Evolutionary conservation across 371 early-diverging fungal species (phyloP), one percentile per base, ranked within the genome.

Genomic region (Phascolomyces articulosus): DNA sequence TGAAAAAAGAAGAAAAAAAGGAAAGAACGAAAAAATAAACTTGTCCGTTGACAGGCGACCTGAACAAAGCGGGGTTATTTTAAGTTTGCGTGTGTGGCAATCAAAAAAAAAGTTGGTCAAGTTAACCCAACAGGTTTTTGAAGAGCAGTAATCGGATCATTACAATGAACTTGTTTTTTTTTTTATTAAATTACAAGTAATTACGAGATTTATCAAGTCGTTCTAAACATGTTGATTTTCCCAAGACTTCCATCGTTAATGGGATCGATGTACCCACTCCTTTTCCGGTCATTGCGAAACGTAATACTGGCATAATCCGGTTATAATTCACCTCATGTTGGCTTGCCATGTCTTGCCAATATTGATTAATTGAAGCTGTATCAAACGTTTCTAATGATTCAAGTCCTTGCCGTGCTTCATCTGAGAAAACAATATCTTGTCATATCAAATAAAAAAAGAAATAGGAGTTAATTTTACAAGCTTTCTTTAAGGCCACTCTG

Each of bases 201-300:
- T 51, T n/a, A 59, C 40, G 40, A 1, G 63, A 55, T 21, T 40
- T 55, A 6, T 27, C 31, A 20, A 71, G 51, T 62, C 72, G 27
- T 16, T 70, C 67, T 9, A 82, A 28, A 40, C 82, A 82, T 40
- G 72, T 68, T 13, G 70, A 40, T 51, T 78, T 71, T 4, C 89
- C 89, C 21, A 90, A 74, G 0, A 79, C 74, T 51, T 75, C 65
- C 62, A 87, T 80, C 0, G 87, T 87, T 34, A 83, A 85, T 6
- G 81, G 80, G 20, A 90, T 82, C 38, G 85, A 87, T 18, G 88
- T 86, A 15, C 90, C 90, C 24, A 87, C 82, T 72, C 80, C 79
- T 15, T 85, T 79, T 8, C 90, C 92, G 16, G 90, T 86, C 10
- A 90, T 69, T 0, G 75, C 78, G 62, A 87, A 90, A 3, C 92